Evolutionary conservation across 2,329 filamentous ascomycete species (phyloP).

Genomic region (Pseudogymnoascus sp.): DNA sequence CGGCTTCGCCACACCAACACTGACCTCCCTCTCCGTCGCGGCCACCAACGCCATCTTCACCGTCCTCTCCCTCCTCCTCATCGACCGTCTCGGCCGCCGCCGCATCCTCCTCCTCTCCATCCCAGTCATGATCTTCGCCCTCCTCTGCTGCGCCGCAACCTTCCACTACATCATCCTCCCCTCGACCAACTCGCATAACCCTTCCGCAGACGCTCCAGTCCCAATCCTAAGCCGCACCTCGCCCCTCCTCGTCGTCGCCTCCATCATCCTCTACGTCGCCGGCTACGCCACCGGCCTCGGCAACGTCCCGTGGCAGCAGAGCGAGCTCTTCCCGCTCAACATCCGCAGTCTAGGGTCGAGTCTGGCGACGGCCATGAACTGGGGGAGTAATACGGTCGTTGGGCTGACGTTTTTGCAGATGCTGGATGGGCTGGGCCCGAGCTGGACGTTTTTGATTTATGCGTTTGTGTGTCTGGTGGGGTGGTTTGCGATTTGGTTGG

Average conservation of each 20-base stretch:
- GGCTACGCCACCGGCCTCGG: slow-evolving; percentile 82
- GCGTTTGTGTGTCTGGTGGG: slow-evolving; percentile 61
- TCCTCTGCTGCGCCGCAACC: slow-evolving; percentile 63
- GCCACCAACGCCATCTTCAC: slow-evolving; percentile 79
- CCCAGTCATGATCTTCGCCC: slow-evolving; percentile 71
- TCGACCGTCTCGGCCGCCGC: slow-evolving; percentile 73
- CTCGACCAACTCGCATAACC: slow-evolving; percentile 19
- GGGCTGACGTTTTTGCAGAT: slow-evolving; percentile 83
- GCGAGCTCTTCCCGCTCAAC: slow-evolving; percentile 75
- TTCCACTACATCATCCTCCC: slow-evolving; percentile 55
- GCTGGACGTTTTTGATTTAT: slow-evolving; percentile 77
- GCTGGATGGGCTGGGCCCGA: slow-evolving; percentile 68
- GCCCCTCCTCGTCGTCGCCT: slow-evolving; percentile 57
- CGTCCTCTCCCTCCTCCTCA: slow-evolving; percentile 64
- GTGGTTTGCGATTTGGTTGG: slow-evolving; percentile 60
- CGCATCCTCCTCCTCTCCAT: slow-evolving; percentile 76
- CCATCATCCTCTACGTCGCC: slow-evolving; percentile 77
- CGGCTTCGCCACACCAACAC: slow-evolving; percentile 69
- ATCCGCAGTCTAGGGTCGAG: slow-evolving; percentile 68
- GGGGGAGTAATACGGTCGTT: slow-evolving; percentile 79
- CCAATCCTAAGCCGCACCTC: slow-evolving; percentile 28
- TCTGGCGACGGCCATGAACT: slow-evolving; percentile 74
- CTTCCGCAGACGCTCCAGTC: slow-evolving; percentile 21
- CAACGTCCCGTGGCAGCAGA: slow-evolving; percentile 94
- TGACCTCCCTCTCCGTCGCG: slow-evolving; percentile 73